Percentiles rank a stretch among this genome's conserved stretches.
Conservation (phyloP, 176 grass and related monocot species). For the Themeda triandra region DNA sequence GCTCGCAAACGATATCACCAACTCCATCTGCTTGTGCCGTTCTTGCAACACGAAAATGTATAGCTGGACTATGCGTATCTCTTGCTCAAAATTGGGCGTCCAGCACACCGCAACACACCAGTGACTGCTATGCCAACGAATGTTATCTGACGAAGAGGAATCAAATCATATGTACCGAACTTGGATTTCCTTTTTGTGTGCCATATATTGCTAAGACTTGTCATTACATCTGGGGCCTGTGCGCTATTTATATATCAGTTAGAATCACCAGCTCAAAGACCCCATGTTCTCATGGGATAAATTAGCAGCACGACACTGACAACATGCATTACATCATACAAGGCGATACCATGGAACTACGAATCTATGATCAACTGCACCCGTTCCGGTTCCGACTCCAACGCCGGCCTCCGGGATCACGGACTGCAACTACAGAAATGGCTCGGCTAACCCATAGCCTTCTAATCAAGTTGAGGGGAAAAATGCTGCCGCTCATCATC, state of each 20-base stretch:
- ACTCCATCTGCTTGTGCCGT: neutral
- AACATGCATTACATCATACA: slow-evolving; percentile 20
- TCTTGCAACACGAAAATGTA: neutral
- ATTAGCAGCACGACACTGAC: slow-evolving; percentile 29
- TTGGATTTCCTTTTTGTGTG: neutral
- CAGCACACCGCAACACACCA: neutral
- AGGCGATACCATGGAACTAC: slow-evolving; percentile 10
- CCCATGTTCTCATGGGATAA: neutral
- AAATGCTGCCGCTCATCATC: neutral
- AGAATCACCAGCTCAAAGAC: neutral
- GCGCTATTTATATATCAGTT: neutral
- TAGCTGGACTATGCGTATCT: neutral
- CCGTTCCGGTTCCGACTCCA: neutral
- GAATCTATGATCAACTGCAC: slow-evolving; percentile 12
- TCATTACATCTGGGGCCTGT: neutral
- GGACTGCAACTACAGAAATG: slow-evolving; percentile 11
- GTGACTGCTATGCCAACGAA: neutral
- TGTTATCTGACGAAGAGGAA: neutral
- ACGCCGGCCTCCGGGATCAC: neutral
- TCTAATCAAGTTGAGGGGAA: slow-evolving; percentile 18
- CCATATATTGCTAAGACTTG: too few species aligned
- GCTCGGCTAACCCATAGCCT: neutral
- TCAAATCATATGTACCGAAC: neutral
- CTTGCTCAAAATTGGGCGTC: neutral
- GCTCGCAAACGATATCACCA: too few species aligned